Percentiles rank a stretch among this genome's conserved stretches.
Conservation (phyloP, 495 filamentous ascomycete genomes). For the Apiosordaria backusii region DNA sequence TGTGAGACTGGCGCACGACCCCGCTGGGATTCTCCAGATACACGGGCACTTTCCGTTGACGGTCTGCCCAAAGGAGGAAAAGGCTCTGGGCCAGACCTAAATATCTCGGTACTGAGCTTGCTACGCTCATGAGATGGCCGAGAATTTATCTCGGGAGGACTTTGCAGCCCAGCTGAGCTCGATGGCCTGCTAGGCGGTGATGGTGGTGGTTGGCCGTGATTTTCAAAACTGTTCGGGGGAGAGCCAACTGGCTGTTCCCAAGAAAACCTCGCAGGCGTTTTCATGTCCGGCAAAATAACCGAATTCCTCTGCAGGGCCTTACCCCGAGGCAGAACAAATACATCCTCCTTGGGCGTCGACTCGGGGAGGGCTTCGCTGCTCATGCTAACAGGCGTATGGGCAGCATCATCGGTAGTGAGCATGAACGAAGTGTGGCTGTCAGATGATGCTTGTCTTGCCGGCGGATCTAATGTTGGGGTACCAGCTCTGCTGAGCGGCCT, state of each 20-base stretch:
- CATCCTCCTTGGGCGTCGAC: conserved; percentile 54
- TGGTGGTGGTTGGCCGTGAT: conserved; percentile 48
- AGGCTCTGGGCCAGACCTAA: conserved; percentile 30
- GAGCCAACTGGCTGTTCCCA: conserved; percentile 54
- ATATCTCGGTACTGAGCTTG: conserved; percentile 43
- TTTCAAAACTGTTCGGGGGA: conserved; percentile 42
- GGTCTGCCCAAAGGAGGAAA: conserved; percentile 46
- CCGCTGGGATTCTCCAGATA: conserved; percentile 39
- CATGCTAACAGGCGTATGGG: conserved; percentile 62
- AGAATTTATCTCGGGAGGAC: conserved; percentile 36
- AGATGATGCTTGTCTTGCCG: conserved; percentile 55
- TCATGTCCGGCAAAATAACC: conserved; percentile 57
- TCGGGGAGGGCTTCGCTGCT: conserved; percentile 53
- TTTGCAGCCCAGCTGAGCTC: conserved; percentile 41
- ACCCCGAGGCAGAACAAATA: conserved; percentile 77
- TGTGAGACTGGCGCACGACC: conserved; percentile 39
- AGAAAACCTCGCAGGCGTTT: conserved; percentile 53
- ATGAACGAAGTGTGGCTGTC: conserved; percentile 62
- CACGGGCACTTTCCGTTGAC: conserved; percentile 43
- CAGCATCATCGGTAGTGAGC: conserved; percentile 52
- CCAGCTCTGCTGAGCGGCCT: conserved; percentile 79
- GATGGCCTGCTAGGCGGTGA: conserved; percentile 51
- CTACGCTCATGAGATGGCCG: conserved; percentile 44
- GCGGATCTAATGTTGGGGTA: conserved; percentile 57
- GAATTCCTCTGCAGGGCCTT: conserved; percentile 68